Evolutionary conservation across 2,329 filamentous ascomycete species (phyloP), one percentile per base, ranked within the genome.

Genomic region (Phialophora tarda): DNA sequence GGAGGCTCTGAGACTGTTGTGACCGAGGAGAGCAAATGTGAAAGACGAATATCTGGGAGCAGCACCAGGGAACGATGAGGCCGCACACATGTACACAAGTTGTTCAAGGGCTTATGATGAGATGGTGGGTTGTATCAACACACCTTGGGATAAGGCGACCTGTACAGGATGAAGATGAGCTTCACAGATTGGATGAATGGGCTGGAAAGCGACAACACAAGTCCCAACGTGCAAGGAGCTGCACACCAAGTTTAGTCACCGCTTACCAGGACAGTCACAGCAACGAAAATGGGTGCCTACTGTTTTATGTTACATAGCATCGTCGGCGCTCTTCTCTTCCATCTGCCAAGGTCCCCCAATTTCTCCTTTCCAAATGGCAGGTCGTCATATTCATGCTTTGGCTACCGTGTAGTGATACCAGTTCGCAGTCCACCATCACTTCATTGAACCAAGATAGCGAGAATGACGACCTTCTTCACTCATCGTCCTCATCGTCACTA

Each of bases 401-500:
- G 38, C 38, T 3, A 44, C 17, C 14, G 6, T 6, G 14, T 44
- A 44, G 5, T n/a, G 14, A n/a, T 44, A n/a, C 17, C 38, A 44
- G 6, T 44, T n/a, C 38, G 17, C 14, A 7, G 5, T 44, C 17
- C 17, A 17, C 38, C 38, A 44, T 17, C 14, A 6, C 38, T 44
- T 8, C 48, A 14, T 11, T 26, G 11, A 53, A 53, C 14, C 21
- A 14, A 24, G 2, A 24, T 53, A 6, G 0, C 21, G 23, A 44
- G 48, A 4, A 28, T 11, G 11, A 10, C 53, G 17, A 21, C 14
- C 21, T 11, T 48, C 24, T 51, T 51, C n/a, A 48, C 1, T 60
- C 38, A 48, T 60, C 38, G 14, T 60, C 38, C 56, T 85, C 79
- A 61, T 81, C 79, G 38, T 81, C 80, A 63, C 81, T 79, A 51